Conservation (phyloP, 352 stramenopile genomes). For the Pythium myriotylum region DNA sequence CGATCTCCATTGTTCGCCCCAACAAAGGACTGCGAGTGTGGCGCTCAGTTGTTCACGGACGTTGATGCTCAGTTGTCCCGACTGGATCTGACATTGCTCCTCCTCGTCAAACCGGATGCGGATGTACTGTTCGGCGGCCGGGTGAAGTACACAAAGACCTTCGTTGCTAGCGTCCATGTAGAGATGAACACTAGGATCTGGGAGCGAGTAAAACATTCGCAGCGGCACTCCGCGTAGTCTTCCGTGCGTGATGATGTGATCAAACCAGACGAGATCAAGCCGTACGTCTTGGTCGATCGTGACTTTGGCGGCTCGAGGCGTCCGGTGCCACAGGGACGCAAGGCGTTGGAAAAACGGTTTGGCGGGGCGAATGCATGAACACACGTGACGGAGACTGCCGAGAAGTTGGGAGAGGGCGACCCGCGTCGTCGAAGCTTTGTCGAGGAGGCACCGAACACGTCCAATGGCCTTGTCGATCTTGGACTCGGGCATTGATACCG, state of each 20-base stretch:
- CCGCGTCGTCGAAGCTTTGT: too few relatives aligned
- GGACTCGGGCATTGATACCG: slow-evolving; percentile 18
- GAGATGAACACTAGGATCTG: slow-evolving; percentile 7
- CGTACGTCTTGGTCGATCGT: too few relatives aligned
- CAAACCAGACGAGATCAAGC: too few relatives aligned
- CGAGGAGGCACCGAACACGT: neutral
- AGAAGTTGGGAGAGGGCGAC: too few relatives aligned
- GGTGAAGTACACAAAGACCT: slow-evolving; percentile 26
- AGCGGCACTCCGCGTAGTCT: too few relatives aligned
- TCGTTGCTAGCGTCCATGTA: slow-evolving; percentile 25
- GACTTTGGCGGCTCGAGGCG: too few relatives aligned
- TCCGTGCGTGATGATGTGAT: too few relatives aligned
- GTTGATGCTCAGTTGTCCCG: slow-evolving; percentile 18
- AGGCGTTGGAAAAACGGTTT: too few relatives aligned
- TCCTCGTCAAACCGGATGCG: slow-evolving; percentile 20
- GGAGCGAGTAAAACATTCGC: too few relatives aligned
- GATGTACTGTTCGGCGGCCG: slow-evolving; percentile 2
- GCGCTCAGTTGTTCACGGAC: slow-evolving; percentile 16
- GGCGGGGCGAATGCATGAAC: too few relatives aligned
- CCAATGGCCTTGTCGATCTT: slow-evolving; percentile 24
- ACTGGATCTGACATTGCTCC: slow-evolving; percentile 11
- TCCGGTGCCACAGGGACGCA: too few relatives aligned
- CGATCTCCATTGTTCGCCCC: neutral
- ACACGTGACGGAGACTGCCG: too few relatives aligned
- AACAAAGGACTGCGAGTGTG: neutral